Evolutionary conservation across 2,329 filamentous ascomycete species (phyloP), one percentile per base, ranked within the genome.

Genomic region (Drechslerella coelobrocha): DNA sequence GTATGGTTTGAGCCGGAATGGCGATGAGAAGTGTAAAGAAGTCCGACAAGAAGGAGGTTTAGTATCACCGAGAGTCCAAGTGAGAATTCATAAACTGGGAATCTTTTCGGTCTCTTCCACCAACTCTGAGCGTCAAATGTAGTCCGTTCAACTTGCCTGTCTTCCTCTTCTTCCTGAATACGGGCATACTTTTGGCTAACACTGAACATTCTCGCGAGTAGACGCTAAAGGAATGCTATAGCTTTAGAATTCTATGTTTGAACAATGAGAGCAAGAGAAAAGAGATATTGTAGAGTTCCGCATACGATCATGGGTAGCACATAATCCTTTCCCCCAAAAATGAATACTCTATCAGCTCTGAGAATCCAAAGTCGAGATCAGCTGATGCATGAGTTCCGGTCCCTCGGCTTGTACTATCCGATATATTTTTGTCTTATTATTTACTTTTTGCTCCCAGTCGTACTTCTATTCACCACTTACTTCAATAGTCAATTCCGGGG

Each of bases 21-120:
- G 7, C 14, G 53, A 14, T 56, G 53, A 21, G 24, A 29, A 17
- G 31, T 56, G 53, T 56, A 56, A 10, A 56, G 53, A 26, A 56
- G 34, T 1, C 53, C 37, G 37, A 56, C 14, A 45, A 56, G 53
- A 45, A 56, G 2, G 7, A 47, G 14, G 24, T 56, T 56, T 14
- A 56, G n/a, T 45, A 29, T 45, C 23, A 56, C 53, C 6, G 53
- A 56, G 24, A 56, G 7, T 21, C 53, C 53, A 31, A 56, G 19
- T 21, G 53, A 56, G 23, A 56, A 45, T 12, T 45, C 34, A 47
- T 56, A 45, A 31, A 21, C 1, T 19, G 21, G 19, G 19, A 56
- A 27, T 29, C 10, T 17, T 31, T 45, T 17, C 23, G 27, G 39
- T 47, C 37, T 29, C 37, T 31, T 47, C 53, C 53, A 47, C 53